Evolutionary conservation across 2,329 filamentous ascomycete genomes (phyloP), one percentile per base, ranked within the genome.

Genomic region (Penicillium sp.): DNA sequence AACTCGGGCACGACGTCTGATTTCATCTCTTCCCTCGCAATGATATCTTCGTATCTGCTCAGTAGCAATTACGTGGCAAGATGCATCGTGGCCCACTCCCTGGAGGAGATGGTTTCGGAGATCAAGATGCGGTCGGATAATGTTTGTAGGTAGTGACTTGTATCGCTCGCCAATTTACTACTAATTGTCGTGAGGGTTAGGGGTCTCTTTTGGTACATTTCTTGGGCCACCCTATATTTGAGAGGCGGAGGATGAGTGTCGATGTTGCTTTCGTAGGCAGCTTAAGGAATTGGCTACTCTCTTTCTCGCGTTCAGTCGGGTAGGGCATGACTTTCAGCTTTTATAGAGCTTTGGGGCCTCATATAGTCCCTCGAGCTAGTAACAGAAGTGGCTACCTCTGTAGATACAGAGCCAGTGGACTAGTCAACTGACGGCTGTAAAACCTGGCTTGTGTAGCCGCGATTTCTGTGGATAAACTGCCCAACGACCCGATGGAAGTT

Each of bases 31-130:
- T 47, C 18, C 35, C 45, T 39, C 26, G 2, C n/a, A 2, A 40
- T 39, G 7, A 30, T 30, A 4, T 39, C 45, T 47, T 47, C 11
- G 26, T 47, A 47, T 18, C 45, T 47, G 26, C 45, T 47, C 45
- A 29, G 16, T 32, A 47, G 45, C 11, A 39, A 29, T 30, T 39
- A 13, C 7, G 45, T 47, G n/a, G 35, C 45, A 16, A 47, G 45
- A 30, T 45, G 29, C n/a, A 34, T 34, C 7, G 42, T 34, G 29
- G 29, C 42, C 42, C 29, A 45, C 27, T 45, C 29, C 42, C 42
- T 45, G 29, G 42, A 34, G 14, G 42, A 34, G 13, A 45, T 34
- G n/a, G 29, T 34, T 16, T 45, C 42, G 9, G 16, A 45, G 18
- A 23, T 23, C 18, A 34, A 45, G 42, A 45, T 35, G 7, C 18